Base-by-base conservation (phyloP, 495 filamentous ascomycete genomes). In the Xylaria bambusicola region DNA sequence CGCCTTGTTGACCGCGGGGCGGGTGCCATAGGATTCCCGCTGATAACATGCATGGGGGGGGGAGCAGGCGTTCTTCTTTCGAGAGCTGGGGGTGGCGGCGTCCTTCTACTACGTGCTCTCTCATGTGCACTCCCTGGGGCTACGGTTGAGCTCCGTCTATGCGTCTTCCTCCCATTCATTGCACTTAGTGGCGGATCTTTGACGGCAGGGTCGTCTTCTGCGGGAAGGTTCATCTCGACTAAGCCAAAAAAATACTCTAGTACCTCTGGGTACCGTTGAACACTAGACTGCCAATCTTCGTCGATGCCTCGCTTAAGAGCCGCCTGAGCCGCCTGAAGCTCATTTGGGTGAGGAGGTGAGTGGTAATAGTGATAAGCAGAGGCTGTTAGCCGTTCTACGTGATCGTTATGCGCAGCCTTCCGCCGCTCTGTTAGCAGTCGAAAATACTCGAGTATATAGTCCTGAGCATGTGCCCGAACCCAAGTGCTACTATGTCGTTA, bases 181-280 rank as follows among this genome's bases (percentile, higher is more conserved):
- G 81, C 80, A 63, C 78, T 81, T 51, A 84, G 68, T 7, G 82
- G 82, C 49, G 81, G 82, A 60, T 84, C 81, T 60, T 79, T 79
- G 46, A 84, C 80, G 27, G 73, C 72, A 1, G 75, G 67, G 31
- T 83, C 81, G 55, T 82, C 75, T 45, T 84, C 81, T 21, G 71
- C 66, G 0, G 86, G 86, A 6, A 87, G 68, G 42, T 76, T 79
- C 55, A 88, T 61, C 60, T 87, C 83, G 15, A 89, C 81, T 24
- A 88, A 73, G 56, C 81, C 78, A 73, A 82, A 90, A 64, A 85
- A 90, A 66, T 89, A 88, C 71, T 90, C 86, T 38, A 91, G 75
- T 24, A 90, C 86, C 64, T 89, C 85, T 4, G 88, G 88, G 61
- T 91, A 91, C 51, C 82, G 76, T 52, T 88, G 83, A 35, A 89